Base-by-base conservation (phyloP, 1,284 basidiomycete species). In the Xanthoconium separans region DNA sequence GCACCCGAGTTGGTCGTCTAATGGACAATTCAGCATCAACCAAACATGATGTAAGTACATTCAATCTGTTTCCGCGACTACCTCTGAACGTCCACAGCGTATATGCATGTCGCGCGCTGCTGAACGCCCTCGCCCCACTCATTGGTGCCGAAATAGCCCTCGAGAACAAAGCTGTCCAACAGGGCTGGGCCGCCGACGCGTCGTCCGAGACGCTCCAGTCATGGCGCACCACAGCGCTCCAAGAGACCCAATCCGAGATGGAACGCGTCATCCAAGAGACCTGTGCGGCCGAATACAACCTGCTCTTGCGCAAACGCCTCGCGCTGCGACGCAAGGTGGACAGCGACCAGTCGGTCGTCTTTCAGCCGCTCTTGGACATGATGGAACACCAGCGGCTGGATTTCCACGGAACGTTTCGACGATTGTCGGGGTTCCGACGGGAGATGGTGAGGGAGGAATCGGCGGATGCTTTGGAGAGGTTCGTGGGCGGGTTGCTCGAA, bases 391-490 rank as follows among this genome's bases (percentile, higher is more conserved):
- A 93, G 62, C 75, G 75, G 47, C 77, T 95, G 18, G 95, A 97
- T 72, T 95, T 93, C 73, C 86, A 93, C 67, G 77, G 80, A 6
- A 88, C 91, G 2, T 90, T 95, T 78, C 84, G 94, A 34, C 74
- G 70, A 6, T 75, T 96, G 2, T 77, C 78, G 6, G 73, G 72
- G 41, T 94, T 95, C 78, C 73, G 73, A n/a, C 80, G 84, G 2
- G 71, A 77, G 11, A 63, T 77, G 51, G 54, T 79, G 10, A 55
- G 54, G 10, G 65, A 60, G 40, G 63, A 65, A 16, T 55, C 55
- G 11, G 45, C 66, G 13, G 56, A 61, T 0, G 68, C 70, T 16
- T 60, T 83, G 22, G 70, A 75, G 20, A 50, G 48, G 1, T 85
- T 87, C 62, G 70, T 90, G 20, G 66, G 71, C 10, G 63, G 67